Percentiles rank a stretch among this genome's conserved stretches.
phyloP scores from a whole-genome alignment of 2,329 filamentous ascomycete species.

The Alternaria brassicicola region DNA sequence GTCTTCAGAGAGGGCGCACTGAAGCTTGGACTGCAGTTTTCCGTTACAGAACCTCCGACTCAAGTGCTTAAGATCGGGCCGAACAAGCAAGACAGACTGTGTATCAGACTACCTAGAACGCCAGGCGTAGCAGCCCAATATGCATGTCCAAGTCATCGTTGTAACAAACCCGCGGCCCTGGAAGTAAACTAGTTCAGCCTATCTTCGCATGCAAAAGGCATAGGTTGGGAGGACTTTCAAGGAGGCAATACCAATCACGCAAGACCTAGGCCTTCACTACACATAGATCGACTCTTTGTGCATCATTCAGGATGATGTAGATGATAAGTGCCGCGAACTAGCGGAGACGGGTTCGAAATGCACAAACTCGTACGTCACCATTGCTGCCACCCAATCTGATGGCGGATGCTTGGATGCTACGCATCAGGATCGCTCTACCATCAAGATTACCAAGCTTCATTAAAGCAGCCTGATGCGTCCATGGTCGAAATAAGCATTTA shows the following conservation, averaged over 20 bases:
- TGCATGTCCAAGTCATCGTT: not conserved
- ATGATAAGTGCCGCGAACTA: not conserved
- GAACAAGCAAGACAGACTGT: not conserved
- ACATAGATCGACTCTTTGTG: not conserved
- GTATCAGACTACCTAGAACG: not conserved
- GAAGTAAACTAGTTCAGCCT: rapidly evolving
- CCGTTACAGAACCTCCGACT: not conserved
- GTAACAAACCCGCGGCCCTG: not conserved
- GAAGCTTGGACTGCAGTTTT: not conserved
- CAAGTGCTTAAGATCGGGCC: not conserved
- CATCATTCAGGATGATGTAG: not conserved
- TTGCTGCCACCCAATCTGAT: not conserved
- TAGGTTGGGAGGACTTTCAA: not conserved
- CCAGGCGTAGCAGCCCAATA: not conserved
- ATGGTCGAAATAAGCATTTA: not conserved
- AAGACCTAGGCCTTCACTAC: not conserved
- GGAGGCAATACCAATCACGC: rapidly evolving
- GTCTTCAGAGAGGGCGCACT: not conserved
- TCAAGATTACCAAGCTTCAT: not conserved
- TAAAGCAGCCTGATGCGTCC: not conserved
- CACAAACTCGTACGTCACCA: not conserved
- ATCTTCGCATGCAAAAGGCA: not conserved
- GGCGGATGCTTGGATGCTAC: not conserved
- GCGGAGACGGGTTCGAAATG: not conserved
- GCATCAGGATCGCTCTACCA: not conserved